Evolutionary conservation across 441 rosid genomes (phyloP).

Genomic region (Adansonia gregorii): DNA sequence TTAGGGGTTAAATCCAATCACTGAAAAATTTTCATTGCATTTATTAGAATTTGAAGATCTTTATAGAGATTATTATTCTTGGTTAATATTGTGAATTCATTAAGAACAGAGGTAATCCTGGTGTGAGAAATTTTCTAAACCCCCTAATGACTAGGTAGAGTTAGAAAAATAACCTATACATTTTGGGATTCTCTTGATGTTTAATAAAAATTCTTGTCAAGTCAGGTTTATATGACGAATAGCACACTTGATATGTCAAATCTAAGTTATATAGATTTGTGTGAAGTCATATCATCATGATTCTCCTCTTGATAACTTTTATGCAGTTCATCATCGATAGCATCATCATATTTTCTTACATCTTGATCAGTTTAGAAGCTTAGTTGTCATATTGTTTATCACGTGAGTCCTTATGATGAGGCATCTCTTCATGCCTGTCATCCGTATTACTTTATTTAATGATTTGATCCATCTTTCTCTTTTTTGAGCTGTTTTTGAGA

Average conservation of each 20-base stretch:
- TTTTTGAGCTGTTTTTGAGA: neutral
- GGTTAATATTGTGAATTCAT: too few relatives aligned
- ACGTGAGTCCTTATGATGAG: slow-evolving; percentile 35
- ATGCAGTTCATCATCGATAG: slow-evolving; percentile 46
- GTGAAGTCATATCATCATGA: slow-evolving; percentile 55
- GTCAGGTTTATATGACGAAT: neutral
- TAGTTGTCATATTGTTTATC: slow-evolving; percentile 66
- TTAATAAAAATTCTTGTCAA: too few relatives aligned
- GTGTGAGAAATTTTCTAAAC: too few relatives aligned
- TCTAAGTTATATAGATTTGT: slow-evolving; percentile 54
- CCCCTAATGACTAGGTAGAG: too few relatives aligned
- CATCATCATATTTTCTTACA: slow-evolving; percentile 50
- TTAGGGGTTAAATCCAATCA: too few relatives aligned
- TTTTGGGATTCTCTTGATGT: too few relatives aligned
- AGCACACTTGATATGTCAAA: slow-evolving; percentile 62
- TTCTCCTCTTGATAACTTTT: slow-evolving; percentile 50
- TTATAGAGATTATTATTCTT: too few relatives aligned
- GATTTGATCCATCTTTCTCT: slow-evolving; percentile 8
- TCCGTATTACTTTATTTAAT: slow-evolving; percentile 31
- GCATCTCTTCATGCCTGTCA: slow-evolving; percentile 51
- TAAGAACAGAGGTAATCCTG: too few relatives aligned
- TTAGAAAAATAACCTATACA: too few relatives aligned
- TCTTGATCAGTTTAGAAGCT: slow-evolving; percentile 80
- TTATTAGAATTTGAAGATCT: too few relatives aligned
- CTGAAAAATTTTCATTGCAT: too few relatives aligned